Evolutionary conservation across 192 early-diverging fungal species (phyloP), one percentile per base, ranked within the genome.

Genomic region (Umbelopsis sp.): DNA sequence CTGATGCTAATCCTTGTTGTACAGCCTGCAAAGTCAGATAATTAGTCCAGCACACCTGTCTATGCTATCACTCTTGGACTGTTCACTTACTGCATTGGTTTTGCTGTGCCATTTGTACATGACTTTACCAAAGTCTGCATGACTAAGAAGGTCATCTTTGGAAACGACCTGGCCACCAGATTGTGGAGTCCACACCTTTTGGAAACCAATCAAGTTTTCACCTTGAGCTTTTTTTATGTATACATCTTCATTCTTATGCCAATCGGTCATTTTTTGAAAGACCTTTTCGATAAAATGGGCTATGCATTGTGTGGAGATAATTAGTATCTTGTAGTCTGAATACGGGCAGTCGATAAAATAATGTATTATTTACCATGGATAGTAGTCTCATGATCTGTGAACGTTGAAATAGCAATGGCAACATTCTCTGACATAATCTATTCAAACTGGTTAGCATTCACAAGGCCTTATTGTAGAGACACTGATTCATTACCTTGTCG

Each of bases 31-130:
- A 16, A 52, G 31, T 45, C 45, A 71, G 66, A 10, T 4, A 21
- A 21, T 36, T 45, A 52, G 17, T 8, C 41, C 9, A 29, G 32
- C 2, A 4, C 11, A 8, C 66, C 14, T n/a, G 20, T 38, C 43
- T 0, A 1, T 5, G 7, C 38, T 0, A 52, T 21, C 5, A 51
- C 59, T 34, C 25, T 12, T 24, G 1, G 45, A 31, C 16, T 9
- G 11, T 25, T 44, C 4, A 52, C 45, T 66, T 78, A 82, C 81
- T 24, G 43, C 68, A 20, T 73, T 75, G 24, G 92, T 71, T 31
- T 87, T 87, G 21, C 75, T 71, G 54, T 95, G 94, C 92, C 93
- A 94, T 67, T 93, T 95, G 67, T 82, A 79, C 54, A 91, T 78
- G 0, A 86, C 85, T 44, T 82, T 81, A 21, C 84, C 72, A 78